A percentile compares a stretch with the other conserved stretches of the same genome.
These are phyloP conservation scores for Nepenthes gracilis DNA, from an alignment of 148 eudicot species.

Conservation along the genomic window DNA sequence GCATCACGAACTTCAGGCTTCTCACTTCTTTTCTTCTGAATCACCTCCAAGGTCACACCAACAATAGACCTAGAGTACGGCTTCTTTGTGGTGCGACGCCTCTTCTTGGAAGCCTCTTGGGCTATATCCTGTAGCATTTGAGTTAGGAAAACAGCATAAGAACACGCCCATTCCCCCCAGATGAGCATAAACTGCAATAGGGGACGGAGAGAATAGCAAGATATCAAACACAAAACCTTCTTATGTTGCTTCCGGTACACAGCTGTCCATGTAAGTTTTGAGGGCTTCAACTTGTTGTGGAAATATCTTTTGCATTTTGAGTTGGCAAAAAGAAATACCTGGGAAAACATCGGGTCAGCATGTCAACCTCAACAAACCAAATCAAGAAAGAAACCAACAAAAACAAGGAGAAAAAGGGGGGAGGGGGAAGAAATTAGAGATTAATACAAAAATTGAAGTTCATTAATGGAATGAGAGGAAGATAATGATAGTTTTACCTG, in stretches of 20 bases:
- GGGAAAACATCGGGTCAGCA: not conserved
- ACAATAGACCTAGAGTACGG: conserved; percentile 64
- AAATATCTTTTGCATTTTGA: conserved; percentile 71
- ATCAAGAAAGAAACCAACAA: conserved; percentile 1
- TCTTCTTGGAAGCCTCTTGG: conserved; percentile 51
- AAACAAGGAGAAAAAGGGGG: not conserved
- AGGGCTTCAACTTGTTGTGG: conserved; percentile 56
- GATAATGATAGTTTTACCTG: conserved; percentile 19
- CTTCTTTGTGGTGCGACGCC: conserved; percentile 53
- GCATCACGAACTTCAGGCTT: conserved; percentile 68
- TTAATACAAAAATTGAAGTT: too few relatives aligned
- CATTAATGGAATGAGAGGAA: too few relatives aligned
- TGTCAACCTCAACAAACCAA: too few relatives aligned
- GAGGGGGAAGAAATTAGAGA: not conserved
- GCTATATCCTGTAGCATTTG: conserved; percentile 33
- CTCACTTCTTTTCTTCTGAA: conserved; percentile 50
- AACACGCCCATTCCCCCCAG: not conserved
- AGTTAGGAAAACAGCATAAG: not conserved
- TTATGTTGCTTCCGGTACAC: conserved; percentile 65
- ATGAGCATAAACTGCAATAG: not conserved
- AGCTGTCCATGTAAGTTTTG: conserved; percentile 65
- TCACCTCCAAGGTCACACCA: conserved; percentile 56
- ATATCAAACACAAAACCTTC: conserved; percentile 23
- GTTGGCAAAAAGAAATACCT: conserved; percentile 56
- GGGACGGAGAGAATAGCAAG: not conserved